Base-by-base conservation (phyloP, 2,329 filamentous ascomycete genomes). In the Myotisia sp. region DNA sequence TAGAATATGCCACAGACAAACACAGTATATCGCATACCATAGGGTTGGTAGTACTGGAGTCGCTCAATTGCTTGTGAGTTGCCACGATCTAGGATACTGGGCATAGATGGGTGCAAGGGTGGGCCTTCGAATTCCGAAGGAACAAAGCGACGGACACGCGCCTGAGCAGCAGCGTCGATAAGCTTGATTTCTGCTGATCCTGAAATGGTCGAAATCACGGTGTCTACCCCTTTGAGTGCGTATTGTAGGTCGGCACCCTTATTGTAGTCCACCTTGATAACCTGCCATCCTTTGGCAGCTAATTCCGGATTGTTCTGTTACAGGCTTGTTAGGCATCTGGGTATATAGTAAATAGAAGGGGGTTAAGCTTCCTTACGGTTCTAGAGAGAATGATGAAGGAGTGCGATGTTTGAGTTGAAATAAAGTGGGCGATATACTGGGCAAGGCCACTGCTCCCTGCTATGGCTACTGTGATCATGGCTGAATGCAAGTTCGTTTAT, bases 1-100 rank as follows among this genome's bases (percentile, higher is more conserved):
- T 83, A 85, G 43, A 85, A 73, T 19, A 84, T 56, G 13, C 80
- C 80, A 45, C 80, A 85, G 0, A 74, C 71, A 53, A 85, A 84
- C 17, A 75, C 63, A 0, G 79, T 83, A 40, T 69, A 80, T 26
- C 68, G 65, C 59, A 85, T 79, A 28, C 62, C 56, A 2, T 60
- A 57, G 3, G 58, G 50, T 23, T 44, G 40, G 52, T 71, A 75
- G 31, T 71, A 63, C 30, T 66, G 62, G 3, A 82, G 56, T 10
- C 69, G 61, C 2, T 63, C 59, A 4, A 76, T 58, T 2, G 75
- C 74, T n/a, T 63, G 60, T 7, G 61, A 59, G 14, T 69, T 71
- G 13, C 67, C 69, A 29, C 70, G 70, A 50, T 82, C 74, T 16
- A 81, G 58, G 2, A 72, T 65, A 37, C 79, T 74, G 36, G 63